Evolutionary conservation across 106 monocot species (phyloP).

Genomic region (Phalaenopsis aphrodite): DNA sequence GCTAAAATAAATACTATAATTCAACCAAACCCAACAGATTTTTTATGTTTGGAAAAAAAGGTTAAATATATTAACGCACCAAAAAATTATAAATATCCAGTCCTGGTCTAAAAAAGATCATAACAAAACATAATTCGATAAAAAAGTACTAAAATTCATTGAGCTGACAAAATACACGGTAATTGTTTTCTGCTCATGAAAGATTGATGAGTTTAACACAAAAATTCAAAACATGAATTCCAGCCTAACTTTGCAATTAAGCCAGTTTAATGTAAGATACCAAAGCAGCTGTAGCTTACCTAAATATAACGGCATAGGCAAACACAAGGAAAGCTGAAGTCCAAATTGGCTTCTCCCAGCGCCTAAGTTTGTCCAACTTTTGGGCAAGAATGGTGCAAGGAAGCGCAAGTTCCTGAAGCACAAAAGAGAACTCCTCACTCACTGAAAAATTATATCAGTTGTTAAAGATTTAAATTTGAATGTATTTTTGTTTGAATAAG

Average conservation of each 20-base stretch:
- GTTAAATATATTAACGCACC: background rate
- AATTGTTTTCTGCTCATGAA: background rate
- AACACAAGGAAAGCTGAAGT: slow-evolving; percentile 67
- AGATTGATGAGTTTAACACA: background rate
- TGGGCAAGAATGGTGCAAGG: slow-evolving; percentile 46
- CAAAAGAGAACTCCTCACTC: background rate
- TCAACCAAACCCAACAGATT: background rate
- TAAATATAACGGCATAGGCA: slow-evolving; percentile 66
- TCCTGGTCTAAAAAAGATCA: background rate
- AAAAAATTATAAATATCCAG: background rate
- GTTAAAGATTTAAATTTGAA: too few species aligned
- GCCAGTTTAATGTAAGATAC: background rate
- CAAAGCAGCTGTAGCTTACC: slow-evolving; percentile 28
- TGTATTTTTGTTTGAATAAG: too few species aligned
- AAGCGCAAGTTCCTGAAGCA: slow-evolving; percentile 82
- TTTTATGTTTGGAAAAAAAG: background rate
- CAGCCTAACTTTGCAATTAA: too few species aligned
- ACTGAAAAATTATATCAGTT: background rate
- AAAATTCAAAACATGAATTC: too few species aligned
- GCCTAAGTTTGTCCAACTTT: slow-evolving; percentile 65
- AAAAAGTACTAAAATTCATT: background rate
- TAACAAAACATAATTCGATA: background rate
- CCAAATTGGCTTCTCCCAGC: slow-evolving; percentile 74
- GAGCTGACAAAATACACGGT: background rate
- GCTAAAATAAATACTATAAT: background rate